These are phyloP conservation scores for Gnomoniopsis smithogilvyi DNA, from an alignment of 2,329 filamentous ascomycete genomes.

Conservation along the genomic window DNA sequence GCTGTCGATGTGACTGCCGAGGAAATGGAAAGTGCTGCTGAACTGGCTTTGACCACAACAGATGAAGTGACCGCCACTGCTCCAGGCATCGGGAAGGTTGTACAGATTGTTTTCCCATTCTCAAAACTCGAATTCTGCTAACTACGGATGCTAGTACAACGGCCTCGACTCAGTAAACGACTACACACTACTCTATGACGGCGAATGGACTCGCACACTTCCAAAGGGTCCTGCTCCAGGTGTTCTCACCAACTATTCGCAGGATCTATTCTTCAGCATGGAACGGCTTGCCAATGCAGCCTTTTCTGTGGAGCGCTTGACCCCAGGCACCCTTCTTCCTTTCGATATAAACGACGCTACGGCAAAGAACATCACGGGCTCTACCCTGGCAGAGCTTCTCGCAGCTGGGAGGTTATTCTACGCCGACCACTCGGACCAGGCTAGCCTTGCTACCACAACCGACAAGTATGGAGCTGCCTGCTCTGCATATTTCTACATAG, in stretches of 20 bases:
- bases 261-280: slow-evolving; percentile 45
- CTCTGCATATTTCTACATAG: slow-evolving; percentile 44
- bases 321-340: slow-evolving; percentile 26
- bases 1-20: background rate
- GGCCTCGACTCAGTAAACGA: slow-evolving; percentile 32
- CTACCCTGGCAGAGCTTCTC: slow-evolving; percentile 30
- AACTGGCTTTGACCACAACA: background rate
- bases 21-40: background rate
- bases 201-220: slow-evolving; percentile 34
- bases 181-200: slow-evolving; percentile 37
- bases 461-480: slow-evolving; percentile 37
- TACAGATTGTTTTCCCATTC: background rate
- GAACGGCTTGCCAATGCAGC: slow-evolving; percentile 40
- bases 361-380: slow-evolving; percentile 28
- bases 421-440: slow-evolving; percentile 37
- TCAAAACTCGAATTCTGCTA: background rate
- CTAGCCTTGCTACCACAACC: slow-evolving; percentile 18
- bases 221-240: slow-evolving; percentile 32
- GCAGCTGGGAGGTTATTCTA: slow-evolving; percentile 37
- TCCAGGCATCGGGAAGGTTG: background rate
- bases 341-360: slow-evolving; percentile 32
- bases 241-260: slow-evolving; percentile 40
- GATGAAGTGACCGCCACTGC: background rate
- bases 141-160: slow-evolving; percentile 21
- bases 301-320: slow-evolving; percentile 32